Percentiles rank a stretch among this genome's conserved stretches.
Evolutionary conservation across 202 grass and related monocot genomes (phyloP).

Genomic region (Zizania palustris): DNA sequence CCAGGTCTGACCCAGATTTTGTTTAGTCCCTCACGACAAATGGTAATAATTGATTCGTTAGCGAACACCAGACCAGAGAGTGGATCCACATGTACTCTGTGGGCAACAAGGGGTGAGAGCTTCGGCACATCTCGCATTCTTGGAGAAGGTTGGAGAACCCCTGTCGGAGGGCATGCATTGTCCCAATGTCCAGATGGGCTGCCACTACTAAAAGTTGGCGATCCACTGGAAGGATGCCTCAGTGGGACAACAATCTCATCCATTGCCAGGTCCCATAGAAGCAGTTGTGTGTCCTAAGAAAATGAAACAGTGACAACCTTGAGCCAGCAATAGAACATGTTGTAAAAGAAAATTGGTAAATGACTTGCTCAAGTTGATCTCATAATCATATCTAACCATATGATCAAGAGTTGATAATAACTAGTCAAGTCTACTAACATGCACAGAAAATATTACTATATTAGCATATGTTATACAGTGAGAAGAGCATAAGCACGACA

Average conservation of each 20-base stretch:
- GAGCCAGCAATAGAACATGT: slow-evolving; percentile 10
- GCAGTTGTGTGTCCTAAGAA: slow-evolving; percentile 80
- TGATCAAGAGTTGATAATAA: slow-evolving; percentile 11
- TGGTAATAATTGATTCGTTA: slow-evolving; percentile 72
- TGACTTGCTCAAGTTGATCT: not conserved
- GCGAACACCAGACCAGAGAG: slow-evolving; percentile 81
- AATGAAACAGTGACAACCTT: slow-evolving; percentile 3
- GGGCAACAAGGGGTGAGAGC: slow-evolving; percentile 80
- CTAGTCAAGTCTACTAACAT: slow-evolving; percentile 13
- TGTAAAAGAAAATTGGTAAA: not conserved
- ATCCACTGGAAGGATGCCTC: slow-evolving; percentile 68
- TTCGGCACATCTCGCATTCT: slow-evolving; percentile 86
- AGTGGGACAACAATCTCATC: slow-evolving; percentile 94
- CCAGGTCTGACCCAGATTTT: slow-evolving; percentile 79
- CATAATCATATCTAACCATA: not conserved
- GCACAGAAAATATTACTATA: slow-evolving; percentile 7
- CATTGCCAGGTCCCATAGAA: slow-evolving; percentile 86
- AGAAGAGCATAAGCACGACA: not conserved
- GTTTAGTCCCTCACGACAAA: slow-evolving; percentile 79
- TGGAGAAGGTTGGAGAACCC: slow-evolving; percentile 78
- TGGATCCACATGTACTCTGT: slow-evolving; percentile 71
- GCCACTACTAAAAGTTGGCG: slow-evolving; percentile 78
- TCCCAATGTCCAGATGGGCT: slow-evolving; percentile 92
- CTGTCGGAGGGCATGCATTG: slow-evolving; percentile 60
- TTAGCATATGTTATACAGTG: not conserved